phyloP scores from a whole-genome alignment of 2,329 filamentous ascomycete genomes.

The Trichoderma atroviride region DNA sequence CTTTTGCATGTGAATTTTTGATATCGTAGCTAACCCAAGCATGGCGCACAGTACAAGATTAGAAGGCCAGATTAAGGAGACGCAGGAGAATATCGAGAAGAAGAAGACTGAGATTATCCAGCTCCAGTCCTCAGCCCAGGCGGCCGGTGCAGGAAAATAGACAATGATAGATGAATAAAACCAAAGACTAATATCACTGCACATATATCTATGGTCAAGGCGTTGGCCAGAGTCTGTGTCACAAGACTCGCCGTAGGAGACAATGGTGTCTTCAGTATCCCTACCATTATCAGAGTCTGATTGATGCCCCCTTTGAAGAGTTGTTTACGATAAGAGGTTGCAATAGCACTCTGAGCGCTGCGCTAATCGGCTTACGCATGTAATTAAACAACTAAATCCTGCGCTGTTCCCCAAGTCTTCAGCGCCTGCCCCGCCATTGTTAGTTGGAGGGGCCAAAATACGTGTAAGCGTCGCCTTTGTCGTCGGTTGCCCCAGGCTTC shows the following conservation, averaged over 20 bases:
- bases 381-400: slow-evolving; percentile 11
- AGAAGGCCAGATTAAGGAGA: slow-evolving; percentile 58
- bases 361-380: slow-evolving; percentile 1
- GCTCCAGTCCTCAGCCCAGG: slow-evolving; percentile 54
- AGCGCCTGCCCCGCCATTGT: slow-evolving; percentile 22
- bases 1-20: neutral
- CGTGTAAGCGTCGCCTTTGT: neutral
- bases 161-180: neutral
- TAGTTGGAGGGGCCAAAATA: slow-evolving; percentile 21
- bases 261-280: neutral
- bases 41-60: slow-evolving; percentile 40
- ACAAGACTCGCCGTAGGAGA: neutral
- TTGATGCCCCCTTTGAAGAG: slow-evolving; percentile 14
- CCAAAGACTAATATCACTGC: neutral
- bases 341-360: neutral
- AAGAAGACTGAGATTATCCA: slow-evolving; percentile 64
- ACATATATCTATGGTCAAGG: neutral
- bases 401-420: neutral
- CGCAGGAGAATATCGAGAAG: slow-evolving; percentile 59
- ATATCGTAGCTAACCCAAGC: slow-evolving; percentile 26
- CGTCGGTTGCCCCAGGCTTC: slow-evolving; percentile 12
- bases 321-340: neutral
- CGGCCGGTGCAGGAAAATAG: slow-evolving; percentile 39
- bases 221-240: neutral
- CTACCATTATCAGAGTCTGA: neutral